These are phyloP conservation scores for Penicillium crustosum DNA, from an alignment of 2,329 filamentous ascomycete genomes.

Conservation along the genomic window DNA sequence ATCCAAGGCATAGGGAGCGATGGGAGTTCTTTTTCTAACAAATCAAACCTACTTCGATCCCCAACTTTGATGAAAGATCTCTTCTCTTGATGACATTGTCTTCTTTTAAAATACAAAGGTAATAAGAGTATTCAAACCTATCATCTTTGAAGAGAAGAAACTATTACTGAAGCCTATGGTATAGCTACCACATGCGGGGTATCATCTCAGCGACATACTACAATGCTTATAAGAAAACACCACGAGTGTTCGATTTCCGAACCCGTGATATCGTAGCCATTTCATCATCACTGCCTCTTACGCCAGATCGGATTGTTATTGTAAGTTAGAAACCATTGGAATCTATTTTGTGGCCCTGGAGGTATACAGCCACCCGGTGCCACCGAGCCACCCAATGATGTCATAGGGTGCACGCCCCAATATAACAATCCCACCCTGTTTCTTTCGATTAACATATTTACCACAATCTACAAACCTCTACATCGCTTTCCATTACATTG, in stretches of 20 bases:
- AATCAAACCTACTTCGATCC: neutral
- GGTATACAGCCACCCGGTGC: neutral
- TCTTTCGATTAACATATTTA: neutral
- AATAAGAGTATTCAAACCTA: no score
- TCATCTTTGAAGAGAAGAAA: no score
- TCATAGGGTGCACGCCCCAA: constrained; percentile 2
- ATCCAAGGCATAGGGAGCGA: neutral
- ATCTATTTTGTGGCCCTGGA: neutral
- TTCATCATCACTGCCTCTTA: neutral
- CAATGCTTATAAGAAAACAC: neutral
- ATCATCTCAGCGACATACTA: neutral
- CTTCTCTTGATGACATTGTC: neutral
- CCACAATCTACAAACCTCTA: neutral
- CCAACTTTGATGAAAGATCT: neutral
- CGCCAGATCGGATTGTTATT: neutral
- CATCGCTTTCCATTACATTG: neutral
- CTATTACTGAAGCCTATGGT: no score
- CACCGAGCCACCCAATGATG: constrained; percentile 6
- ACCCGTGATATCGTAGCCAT: neutral
- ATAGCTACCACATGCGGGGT: no score
- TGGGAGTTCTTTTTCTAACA: neutral
- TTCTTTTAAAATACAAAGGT: neutral
- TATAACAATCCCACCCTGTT: constrained; percentile 1
- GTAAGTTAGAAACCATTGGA: neutral
- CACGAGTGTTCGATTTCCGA: no score